Conservation (phyloP, 306 rosid species). For the Trifolium subterraneum region DNA sequence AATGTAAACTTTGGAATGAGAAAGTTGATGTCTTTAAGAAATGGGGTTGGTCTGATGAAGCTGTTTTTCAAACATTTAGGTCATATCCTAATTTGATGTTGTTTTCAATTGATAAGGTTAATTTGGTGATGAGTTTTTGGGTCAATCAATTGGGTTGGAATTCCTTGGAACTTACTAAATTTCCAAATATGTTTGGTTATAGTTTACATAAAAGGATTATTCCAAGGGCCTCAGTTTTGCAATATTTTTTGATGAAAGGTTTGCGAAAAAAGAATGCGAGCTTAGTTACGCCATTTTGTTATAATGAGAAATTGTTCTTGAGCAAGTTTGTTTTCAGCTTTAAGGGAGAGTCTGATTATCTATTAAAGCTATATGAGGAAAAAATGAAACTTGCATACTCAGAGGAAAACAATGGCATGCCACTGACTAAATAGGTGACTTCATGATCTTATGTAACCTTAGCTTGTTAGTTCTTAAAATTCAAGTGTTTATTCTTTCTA, state of each 20-base stretch:
- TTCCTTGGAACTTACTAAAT: too few relatives aligned
- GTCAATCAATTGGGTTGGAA: background rate
- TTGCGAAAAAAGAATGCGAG: conserved; percentile 34
- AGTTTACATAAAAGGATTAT: conserved; percentile 56
- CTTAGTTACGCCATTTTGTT: conserved; percentile 1
- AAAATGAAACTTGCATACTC: background rate
- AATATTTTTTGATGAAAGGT: conserved; percentile 46
- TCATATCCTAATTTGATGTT: conserved; percentile 48
- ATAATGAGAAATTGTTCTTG: background rate
- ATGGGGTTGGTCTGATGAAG: conserved; percentile 68
- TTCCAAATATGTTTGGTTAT: background rate
- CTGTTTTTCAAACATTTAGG: conserved; percentile 38
- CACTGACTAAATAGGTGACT: too few relatives aligned
- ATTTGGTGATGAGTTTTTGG: conserved; percentile 46
- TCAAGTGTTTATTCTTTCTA: too few relatives aligned
- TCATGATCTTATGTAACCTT: background rate
- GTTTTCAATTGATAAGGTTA: conserved; percentile 48
- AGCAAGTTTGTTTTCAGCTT: background rate
- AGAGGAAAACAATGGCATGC: background rate
- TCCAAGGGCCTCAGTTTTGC: conserved; percentile 48
- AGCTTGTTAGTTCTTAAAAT: background rate
- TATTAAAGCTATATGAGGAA: background rate
- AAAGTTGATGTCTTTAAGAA: conserved; percentile 47
- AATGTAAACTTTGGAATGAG: conserved; percentile 42
- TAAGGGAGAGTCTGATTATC: background rate